Evolutionary conservation across 2,329 filamentous ascomycete genomes (phyloP).

Genomic region (Aaosphaeria pasadenensis): DNA sequence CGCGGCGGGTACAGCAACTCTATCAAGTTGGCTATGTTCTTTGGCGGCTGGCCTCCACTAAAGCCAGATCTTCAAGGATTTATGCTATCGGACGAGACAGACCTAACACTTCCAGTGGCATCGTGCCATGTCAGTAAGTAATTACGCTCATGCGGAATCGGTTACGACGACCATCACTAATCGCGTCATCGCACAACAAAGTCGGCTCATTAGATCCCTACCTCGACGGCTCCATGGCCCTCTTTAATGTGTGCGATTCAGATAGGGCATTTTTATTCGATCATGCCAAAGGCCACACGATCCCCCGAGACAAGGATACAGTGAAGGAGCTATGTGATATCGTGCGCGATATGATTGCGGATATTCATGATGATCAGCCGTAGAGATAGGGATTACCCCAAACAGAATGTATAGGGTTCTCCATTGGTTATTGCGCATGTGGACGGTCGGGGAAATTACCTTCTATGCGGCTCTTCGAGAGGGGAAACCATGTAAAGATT

Average conservation of each 20-base stretch:
- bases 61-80: slow-evolving; percentile 25
- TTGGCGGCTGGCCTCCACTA: slow-evolving; percentile 47
- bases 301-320: slow-evolving; percentile 44
- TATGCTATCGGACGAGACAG: slow-evolving; percentile 41
- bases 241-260: slow-evolving; percentile 61
- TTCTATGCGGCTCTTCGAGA: no score
- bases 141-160: background rate
- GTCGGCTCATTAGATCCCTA: slow-evolving; percentile 52
- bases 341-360: slow-evolving; percentile 22
- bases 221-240: slow-evolving; percentile 57
- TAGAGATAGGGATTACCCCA: background rate
- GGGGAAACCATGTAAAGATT: no score
- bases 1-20: slow-evolving; percentile 13
- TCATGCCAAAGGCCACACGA: slow-evolving; percentile 62
- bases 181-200: slow-evolving; percentile 1
- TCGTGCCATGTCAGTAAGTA: slow-evolving; percentile 38
- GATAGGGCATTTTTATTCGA: slow-evolving; percentile 62
- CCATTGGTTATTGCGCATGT: no score
- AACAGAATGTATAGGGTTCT: no score
- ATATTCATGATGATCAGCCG: slow-evolving; percentile 7
- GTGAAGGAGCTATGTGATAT: slow-evolving; percentile 28
- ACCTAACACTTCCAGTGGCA: slow-evolving; percentile 39
- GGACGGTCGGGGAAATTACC: no score
- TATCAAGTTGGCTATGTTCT: slow-evolving; percentile 49
- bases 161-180: background rate